Base-by-base conservation (phyloP, 2,329 filamentous ascomycete species). In the Aspergillus hiratsukae region DNA sequence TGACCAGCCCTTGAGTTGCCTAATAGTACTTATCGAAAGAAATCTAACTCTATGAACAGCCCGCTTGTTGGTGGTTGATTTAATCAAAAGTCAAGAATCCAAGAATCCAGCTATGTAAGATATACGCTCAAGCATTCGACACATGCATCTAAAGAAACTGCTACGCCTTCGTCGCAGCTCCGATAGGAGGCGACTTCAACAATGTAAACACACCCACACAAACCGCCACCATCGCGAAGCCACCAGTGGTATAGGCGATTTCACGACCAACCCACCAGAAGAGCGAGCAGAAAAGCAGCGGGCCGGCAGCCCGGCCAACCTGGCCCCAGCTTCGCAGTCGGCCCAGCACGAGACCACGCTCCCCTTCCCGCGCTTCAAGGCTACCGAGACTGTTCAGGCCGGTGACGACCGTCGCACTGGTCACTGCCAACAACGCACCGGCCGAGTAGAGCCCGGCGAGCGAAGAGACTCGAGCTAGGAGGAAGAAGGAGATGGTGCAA, bases 241-340 rank as follows among this genome's bases (percentile, higher is more conserved):
- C 89, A 3, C 94, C 94, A 65, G 91, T 81, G 1, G 80, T 81
- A 73, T 97, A 99, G 2, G 94, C 94, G 10, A 86, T 81, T 69
- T 95, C 88, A 49, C 94, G 81, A 0, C 94, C 94, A 6, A 91
- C 92, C 94, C 94, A 99, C 94, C 94, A 99, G 77, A 99, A 99
- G 55, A 99, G 80, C 50, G 90, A 91, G 60, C 94, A 97, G 71
- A 99, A 99, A 37, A 96, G 76, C 4, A 99, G 73, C 0, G 94
- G 94, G 0, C 94, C 94, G 10, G 96, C 73, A 0, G 92, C 91
- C 35, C 94, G 83, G 2, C 94, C 94, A 3, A 92, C 82, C 78
- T 99, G 94, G 5, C 94, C 93, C 72, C 83, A 87, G 63, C 83
- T 85, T 28, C 94, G 82, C 64, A 97, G 81, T 56, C 90, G 87